phyloP scores from a whole-genome alignment of 2,329 filamentous ascomycete species.

The Fusarium pilosicola region DNA sequence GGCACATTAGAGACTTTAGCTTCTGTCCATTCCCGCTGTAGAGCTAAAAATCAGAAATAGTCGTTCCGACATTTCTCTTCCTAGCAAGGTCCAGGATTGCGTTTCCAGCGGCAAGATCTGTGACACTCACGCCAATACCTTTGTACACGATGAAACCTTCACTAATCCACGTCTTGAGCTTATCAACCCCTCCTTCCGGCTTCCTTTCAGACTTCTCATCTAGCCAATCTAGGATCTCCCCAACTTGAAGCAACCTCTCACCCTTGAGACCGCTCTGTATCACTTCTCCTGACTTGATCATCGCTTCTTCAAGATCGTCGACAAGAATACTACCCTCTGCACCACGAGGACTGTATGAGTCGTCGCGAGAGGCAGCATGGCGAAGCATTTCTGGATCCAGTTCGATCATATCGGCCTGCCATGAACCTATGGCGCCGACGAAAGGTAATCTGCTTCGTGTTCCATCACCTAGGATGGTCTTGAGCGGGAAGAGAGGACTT shows the following conservation, averaged over 20 bases:
- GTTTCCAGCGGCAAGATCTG: slow-evolving; percentile 47
- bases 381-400: slow-evolving; percentile 70
- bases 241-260: slow-evolving; percentile 71
- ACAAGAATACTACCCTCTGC: slow-evolving; percentile 51
- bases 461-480: background rate
- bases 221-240: slow-evolving; percentile 46
- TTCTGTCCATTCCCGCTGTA: fast-evolving
- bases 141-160: slow-evolving; percentile 45
- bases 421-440: slow-evolving; percentile 63
- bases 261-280: slow-evolving; percentile 68
- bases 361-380: slow-evolving; percentile 7
- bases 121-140: slow-evolving; percentile 44
- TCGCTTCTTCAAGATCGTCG: slow-evolving; percentile 67
- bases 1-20: background rate
- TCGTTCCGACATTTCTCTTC: slow-evolving; percentile 10
- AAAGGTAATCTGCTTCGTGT: slow-evolving; percentile 43
- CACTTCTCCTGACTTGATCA: slow-evolving; percentile 74
- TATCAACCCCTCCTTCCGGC: background rate
- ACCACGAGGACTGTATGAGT: background rate
- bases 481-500: slow-evolving; percentile 17
- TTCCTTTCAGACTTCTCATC: background rate
- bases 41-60: slow-evolving; percentile 12
- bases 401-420: slow-evolving; percentile 72
- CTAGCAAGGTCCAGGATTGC: slow-evolving; percentile 44
- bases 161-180: slow-evolving; percentile 12